These are phyloP conservation scores for Dactylella cylindrospora DNA, from an alignment of 2,329 filamentous ascomycete genomes.

Conservation along the genomic window DNA sequence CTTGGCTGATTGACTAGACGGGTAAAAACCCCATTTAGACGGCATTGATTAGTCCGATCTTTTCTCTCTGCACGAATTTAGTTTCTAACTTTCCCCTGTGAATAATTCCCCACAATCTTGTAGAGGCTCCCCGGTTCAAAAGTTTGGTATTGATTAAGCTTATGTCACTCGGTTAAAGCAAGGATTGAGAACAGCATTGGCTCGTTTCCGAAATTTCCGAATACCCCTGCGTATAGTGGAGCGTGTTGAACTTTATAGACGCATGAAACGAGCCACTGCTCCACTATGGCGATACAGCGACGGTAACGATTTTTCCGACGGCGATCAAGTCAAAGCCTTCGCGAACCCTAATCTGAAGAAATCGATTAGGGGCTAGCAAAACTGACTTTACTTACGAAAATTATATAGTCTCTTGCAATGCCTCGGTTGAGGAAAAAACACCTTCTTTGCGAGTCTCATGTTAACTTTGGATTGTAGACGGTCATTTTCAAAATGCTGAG, in stretches of 20 bases:
- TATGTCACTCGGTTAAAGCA: not conserved
- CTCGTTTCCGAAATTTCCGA: constrained; percentile 22
- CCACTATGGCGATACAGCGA: not conserved
- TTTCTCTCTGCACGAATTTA: not conserved
- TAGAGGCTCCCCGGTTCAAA: not conserved
- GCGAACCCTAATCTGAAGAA: no score
- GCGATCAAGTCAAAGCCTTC: not conserved
- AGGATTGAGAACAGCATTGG: not conserved
- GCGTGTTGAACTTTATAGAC: constrained; percentile 5
- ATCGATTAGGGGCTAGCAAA: no score
- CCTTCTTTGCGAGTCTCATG: no score
- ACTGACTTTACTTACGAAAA: no score
- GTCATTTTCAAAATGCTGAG: not conserved
- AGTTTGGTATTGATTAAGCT: constrained; percentile 21
- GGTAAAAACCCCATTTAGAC: not conserved
- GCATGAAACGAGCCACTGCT: not conserved
- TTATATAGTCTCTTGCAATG: no score
- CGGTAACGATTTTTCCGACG: constrained; percentile 8
- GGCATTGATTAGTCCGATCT: constrained; percentile 13
- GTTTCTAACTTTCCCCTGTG: no score
- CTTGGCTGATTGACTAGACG: not conserved
- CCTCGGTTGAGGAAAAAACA: no score
- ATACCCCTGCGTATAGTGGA: constrained; percentile 1
- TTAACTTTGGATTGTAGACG: no score
- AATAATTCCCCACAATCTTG: constrained; percentile 8